Evolutionary conservation across 108 stramenopile genomes (phyloP), one percentile per base, ranked within the genome.

Genomic region (Bacterosira constricta): DNA sequence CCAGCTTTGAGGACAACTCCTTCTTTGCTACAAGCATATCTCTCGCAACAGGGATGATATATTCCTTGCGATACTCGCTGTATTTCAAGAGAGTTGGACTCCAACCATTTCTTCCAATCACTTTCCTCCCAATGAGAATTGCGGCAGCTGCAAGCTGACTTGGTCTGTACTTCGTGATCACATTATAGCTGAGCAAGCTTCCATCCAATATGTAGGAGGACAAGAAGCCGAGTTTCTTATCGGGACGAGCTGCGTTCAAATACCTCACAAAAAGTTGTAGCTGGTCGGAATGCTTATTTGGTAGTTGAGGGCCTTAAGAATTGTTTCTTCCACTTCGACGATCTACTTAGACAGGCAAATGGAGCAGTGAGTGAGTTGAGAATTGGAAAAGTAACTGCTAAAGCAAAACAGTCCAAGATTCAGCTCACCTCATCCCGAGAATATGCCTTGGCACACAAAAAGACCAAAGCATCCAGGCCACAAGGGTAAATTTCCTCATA

Each of bases 401-500:
- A 25, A 52, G 36, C 52, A 23, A 38, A 31, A 32, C 15, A 30
- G 38, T 1, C 17, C 1, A 9, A 42, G 6, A 6, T 6, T 27
- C 29, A 4, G 49, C 57, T 50, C 42, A 73, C 63, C 27, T 73
- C 63, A 13, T 70, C 41, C 15, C 62, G 23, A 27, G 78, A 55
- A 79, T 96, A 97, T 36, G 90, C 90, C 18, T 66, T 54, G 67
- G 93, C 96, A 39, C 85, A 86, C 10, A 96, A 88, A 65, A 87
- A 92, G 15, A 95, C 93, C 4, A 94, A 79, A 52, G 96, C 95
- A 26, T 70, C 55, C 30, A 93, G 63, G 60, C 89, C 79, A 4
- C 90, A 90, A 10, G 93, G 91, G 67, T 90, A 95, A 46, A 97
- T 96, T 78, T 97, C 95, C 63, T 97, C 96, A 79, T 97, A 96